Base-by-base conservation (phyloP, 345 rosid species). In the Cardamine chenopodiifolia region DNA sequence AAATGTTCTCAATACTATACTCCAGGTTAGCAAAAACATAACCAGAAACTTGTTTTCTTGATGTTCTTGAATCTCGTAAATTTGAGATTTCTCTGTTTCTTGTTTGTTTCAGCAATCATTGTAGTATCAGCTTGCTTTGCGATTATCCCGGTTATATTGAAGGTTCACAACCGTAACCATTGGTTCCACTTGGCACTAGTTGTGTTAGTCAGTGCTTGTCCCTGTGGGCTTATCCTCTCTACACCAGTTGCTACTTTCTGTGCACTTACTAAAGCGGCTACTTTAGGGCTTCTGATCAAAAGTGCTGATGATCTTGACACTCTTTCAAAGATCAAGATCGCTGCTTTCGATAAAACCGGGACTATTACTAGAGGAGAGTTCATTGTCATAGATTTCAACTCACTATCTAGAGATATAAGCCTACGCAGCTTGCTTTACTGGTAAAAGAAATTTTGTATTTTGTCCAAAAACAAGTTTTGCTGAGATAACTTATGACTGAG, bases 241-340 rank as follows among this genome's bases (percentile, higher is more conserved):
- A 95, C 99, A 35, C 99, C 99, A 12, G 91, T 92, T 60, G 98
- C 89, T 50, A 92, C 89, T 6, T 95, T 89, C 79, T 95, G 99
- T 78, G 97, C 96, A 14, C 96, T 95, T 31, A 84, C 94, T 34
- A 85, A 86, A 71, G 97, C 99, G 0, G 99, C 99, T 3, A 81
- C 85, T 23, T 80, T 85, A 34, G 98, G 99, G 42, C 90, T 95
- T 70, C 80, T 95, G 22, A 83, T 95, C 76, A 95, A 95, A 83
- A 92, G 96, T 5, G 96, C 90, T 4, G 90, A 92, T 72, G 83
- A 76, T 79, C 92, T 95, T 45, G 96, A 95, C 80, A 83, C 72
- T 4, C 90, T 95, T 56, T 84, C 92, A 44, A 89, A 90, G 81
- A 82, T 95, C 53, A 82, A 84, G 85, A 84, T 79, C 7, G 40